phyloP scores from a whole-genome alignment of 306 rosid species.

The Morella rubra region DNA sequence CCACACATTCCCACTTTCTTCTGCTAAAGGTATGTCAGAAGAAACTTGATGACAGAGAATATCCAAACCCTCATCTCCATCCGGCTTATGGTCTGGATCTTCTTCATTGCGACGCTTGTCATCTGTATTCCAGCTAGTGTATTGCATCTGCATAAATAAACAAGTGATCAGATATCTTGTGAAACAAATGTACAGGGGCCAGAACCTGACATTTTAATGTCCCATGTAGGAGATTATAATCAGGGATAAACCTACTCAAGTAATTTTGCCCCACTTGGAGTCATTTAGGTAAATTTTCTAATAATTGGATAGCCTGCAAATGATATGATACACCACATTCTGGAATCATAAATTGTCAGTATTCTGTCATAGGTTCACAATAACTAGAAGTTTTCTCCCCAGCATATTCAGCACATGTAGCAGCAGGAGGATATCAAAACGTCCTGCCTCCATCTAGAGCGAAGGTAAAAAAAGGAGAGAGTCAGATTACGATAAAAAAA shows the following conservation, averaged over 20 bases:
- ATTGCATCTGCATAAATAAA: constrained; percentile 51
- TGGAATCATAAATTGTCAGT: constrained; percentile 15
- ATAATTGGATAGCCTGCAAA: not conserved
- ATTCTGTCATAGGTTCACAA: constrained; percentile 7
- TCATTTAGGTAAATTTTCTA: not conserved
- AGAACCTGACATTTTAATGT: not conserved
- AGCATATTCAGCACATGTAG: not conserved
- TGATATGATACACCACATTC: constrained; percentile 6
- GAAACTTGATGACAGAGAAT: constrained; percentile 30
- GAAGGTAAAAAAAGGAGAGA: not conserved
- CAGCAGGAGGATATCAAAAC: constrained; percentile 4
- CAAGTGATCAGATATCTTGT: constrained; percentile 22
- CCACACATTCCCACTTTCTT: constrained; percentile 76
- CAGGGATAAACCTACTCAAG: not conserved
- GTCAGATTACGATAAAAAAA: not conserved
- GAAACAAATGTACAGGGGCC: not conserved
- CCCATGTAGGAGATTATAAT: not conserved
- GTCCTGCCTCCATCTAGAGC: not conserved
- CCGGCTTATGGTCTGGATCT: constrained; percentile 35
- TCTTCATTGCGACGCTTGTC: constrained; percentile 46
- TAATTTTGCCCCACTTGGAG: not conserved
- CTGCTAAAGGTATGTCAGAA: constrained; percentile 40
- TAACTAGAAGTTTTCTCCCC: not conserved
- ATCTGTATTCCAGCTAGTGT: constrained; percentile 46
- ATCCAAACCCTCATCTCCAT: constrained; percentile 47